Evolutionary conservation across 1,284 basidiomycete genomes (phyloP).

Genomic region (Cutaneotrichosporon sp.): DNA sequence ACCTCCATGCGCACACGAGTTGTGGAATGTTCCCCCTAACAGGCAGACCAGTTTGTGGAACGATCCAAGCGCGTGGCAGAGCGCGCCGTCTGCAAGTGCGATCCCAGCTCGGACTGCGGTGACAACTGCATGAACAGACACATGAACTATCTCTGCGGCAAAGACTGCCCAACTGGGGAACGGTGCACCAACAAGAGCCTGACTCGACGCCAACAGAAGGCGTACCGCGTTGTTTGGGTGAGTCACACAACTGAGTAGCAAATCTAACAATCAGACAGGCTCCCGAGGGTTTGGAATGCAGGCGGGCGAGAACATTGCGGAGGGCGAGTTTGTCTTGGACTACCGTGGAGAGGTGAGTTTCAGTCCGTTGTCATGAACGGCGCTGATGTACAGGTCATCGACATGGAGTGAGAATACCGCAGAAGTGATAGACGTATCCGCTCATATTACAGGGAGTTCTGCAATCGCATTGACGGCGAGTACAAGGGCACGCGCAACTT

Average conservation of each 20-base stretch:
- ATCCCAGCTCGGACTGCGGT: conserved; percentile 47
- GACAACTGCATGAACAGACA: conserved; percentile 55
- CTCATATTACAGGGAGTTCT: conserved; percentile 38
- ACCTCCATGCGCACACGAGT: not conserved
- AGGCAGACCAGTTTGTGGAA: conserved; percentile 17
- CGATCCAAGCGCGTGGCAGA: not conserved
- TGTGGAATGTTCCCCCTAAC: conserved; percentile 1
- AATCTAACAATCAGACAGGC: conserved; percentile 45
- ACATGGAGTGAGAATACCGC: conserved; percentile 31
- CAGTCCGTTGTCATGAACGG: not conserved
- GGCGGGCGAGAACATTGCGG: conserved; percentile 49
- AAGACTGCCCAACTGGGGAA: conserved; percentile 53
- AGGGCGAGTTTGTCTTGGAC: conserved; percentile 55
- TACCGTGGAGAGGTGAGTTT: conserved; percentile 53
- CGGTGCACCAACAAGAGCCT: conserved; percentile 46
- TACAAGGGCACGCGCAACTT: conserved; percentile 50
- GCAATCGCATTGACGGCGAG: conserved; percentile 42
- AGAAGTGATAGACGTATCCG: not conserved
- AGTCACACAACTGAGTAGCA: conserved; percentile 15
- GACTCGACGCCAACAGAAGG: conserved; percentile 39
- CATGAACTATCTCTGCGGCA: conserved; percentile 56
- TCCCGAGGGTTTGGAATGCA: conserved; percentile 55
- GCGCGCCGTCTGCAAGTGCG: conserved; percentile 50
- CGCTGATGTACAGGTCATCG: conserved; percentile 28
- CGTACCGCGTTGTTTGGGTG: conserved; percentile 46